Conservation (phyloP, 2,329 filamentous ascomycete species). For the Colletotrichum sp. region DNA sequence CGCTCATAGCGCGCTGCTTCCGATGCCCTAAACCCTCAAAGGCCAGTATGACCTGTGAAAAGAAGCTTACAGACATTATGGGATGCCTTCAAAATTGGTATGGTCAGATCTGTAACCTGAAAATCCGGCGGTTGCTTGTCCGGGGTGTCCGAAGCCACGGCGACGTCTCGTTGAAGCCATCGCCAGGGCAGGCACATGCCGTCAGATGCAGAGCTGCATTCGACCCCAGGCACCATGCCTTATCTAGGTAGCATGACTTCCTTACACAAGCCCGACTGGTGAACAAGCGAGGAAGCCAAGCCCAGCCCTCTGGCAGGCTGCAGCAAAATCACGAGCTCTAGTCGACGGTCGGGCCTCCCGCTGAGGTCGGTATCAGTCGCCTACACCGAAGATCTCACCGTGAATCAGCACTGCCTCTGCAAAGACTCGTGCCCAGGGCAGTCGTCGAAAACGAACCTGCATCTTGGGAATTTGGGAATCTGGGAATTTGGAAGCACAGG, state of each 20-base stretch:
- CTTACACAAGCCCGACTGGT: background rate
- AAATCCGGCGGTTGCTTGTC: background rate
- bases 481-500: background rate
- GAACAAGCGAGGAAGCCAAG: background rate
- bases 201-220: background rate
- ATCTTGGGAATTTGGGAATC: background rate
- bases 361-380: background rate
- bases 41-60: background rate
- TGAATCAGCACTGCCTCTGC: slow-evolving; percentile 2
- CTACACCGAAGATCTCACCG: background rate
- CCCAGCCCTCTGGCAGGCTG: background rate
- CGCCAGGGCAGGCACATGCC: background rate
- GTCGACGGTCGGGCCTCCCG: background rate
- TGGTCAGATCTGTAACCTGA: background rate
- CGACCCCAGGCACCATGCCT: background rate
- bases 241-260: background rate
- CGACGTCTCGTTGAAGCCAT: background rate
- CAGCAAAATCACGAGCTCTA: background rate
- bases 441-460: background rate
- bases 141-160: background rate
- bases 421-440: background rate
- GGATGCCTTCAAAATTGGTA: accelerated
- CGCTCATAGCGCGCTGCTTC: background rate
- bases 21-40: background rate
- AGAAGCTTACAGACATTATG: background rate